Percentiles rank a stretch among this genome's conserved stretches.
These are phyloP conservation scores for Mucor racemosus DNA, from an alignment of 371 early-diverging fungal species.

Conservation along the genomic window DNA sequence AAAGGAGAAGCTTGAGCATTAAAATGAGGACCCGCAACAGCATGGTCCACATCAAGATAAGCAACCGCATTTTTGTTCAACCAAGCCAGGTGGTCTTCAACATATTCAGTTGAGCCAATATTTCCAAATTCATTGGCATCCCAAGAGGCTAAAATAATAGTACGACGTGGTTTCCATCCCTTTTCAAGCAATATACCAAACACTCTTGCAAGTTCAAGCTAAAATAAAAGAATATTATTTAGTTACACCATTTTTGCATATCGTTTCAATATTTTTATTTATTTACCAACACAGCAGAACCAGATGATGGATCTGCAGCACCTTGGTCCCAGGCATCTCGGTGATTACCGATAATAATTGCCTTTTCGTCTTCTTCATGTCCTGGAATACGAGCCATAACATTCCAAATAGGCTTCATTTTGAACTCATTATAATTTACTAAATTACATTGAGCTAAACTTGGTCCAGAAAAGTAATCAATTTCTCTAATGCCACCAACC, in stretches of 20 bases:
- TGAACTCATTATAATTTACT: constrained; percentile 59
- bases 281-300: constrained; percentile 61
- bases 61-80: constrained; percentile 57
- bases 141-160: constrained; percentile 71
- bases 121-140: constrained; percentile 73
- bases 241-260: neutral
- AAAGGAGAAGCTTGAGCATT: constrained; percentile 57
- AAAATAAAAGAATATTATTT: neutral
- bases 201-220: constrained; percentile 62
- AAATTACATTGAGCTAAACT: constrained; percentile 55
- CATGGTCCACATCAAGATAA: constrained; percentile 64
- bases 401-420: constrained; percentile 67
- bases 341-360: constrained; percentile 66
- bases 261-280: neutral
- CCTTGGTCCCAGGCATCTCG: constrained; percentile 74
- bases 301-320: constrained; percentile 72
- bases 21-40: constrained; percentile 58
- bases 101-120: constrained; percentile 75
- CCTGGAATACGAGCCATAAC: constrained; percentile 67
- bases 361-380: constrained; percentile 57
- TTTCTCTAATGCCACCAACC: constrained; percentile 50
- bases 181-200: constrained; percentile 59
- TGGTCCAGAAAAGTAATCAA: constrained; percentile 61
- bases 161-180: constrained; percentile 73
- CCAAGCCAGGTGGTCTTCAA: constrained; percentile 64